phyloP scores from a whole-genome alignment of 106 monocot species.

The Acorus gramineus region DNA sequence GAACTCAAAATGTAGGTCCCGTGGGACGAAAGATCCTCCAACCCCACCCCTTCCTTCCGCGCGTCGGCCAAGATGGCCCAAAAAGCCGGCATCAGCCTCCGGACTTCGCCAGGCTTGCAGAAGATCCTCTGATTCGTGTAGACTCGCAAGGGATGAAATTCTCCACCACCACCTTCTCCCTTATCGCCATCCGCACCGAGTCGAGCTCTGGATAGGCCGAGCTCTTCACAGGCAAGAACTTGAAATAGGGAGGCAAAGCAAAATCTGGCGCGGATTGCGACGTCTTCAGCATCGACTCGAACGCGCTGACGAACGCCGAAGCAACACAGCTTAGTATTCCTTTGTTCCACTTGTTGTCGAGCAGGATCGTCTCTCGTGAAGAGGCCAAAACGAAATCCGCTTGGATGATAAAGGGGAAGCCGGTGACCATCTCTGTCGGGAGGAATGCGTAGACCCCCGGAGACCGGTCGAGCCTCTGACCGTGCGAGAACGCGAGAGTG shows the following conservation, averaged over 20 bases:
- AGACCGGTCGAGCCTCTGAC: neutral
- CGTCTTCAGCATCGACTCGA: conserved; percentile 8
- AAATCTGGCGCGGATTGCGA: neutral
- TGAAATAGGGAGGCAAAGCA: neutral
- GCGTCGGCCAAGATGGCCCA: conserved; percentile 3
- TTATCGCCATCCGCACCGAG: neutral
- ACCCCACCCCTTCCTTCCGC: neutral
- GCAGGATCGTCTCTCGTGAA: conserved; percentile 41
- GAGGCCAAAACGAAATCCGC: conserved; percentile 54
- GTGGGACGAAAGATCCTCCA: conserved; percentile 7
- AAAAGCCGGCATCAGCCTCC: conserved; percentile 2
- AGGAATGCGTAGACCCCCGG: conserved; percentile 17
- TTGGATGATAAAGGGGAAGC: conserved; percentile 29
- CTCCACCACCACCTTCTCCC: neutral
- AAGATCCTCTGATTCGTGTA: conserved; percentile 3
- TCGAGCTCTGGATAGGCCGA: neutral
- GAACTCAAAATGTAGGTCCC: conserved; percentile 2
- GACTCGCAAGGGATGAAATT: conserved; percentile 2
- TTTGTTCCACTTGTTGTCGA: conserved; percentile 47
- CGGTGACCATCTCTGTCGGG: conserved; percentile 15
- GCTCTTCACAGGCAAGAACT: neutral
- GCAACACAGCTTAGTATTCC: conserved; percentile 46
- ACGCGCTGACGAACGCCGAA: conserved; percentile 36
- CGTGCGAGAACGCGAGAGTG: conserved; percentile 18
- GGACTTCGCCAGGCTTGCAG: conserved; percentile 1